Evolutionary conservation across 495 filamentous ascomycete genomes (phyloP).

Genomic region (Evernia prunastri): DNA sequence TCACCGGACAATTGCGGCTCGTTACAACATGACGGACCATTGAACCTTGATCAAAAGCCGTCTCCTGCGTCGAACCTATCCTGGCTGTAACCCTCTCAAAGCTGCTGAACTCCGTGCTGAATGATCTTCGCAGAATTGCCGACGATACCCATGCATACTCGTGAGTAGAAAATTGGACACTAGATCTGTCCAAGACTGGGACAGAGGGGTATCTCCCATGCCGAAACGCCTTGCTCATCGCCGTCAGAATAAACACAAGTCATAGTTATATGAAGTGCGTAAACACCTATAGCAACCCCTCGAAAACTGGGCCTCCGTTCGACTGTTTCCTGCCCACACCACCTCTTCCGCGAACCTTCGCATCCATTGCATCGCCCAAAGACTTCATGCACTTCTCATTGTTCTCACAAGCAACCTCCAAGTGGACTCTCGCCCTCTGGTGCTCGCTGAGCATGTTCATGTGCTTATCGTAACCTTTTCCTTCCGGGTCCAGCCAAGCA

Average conservation of each 20-base stretch:
- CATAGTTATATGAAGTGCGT: neutral
- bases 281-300: constrained; percentile 3
- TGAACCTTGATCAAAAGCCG: neutral
- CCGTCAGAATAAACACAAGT: constrained; percentile 6
- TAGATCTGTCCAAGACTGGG: constrained; percentile 1
- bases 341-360: constrained; percentile 18
- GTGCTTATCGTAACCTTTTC: constrained; percentile 54
- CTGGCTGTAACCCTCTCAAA: neutral
- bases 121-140: neutral
- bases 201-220: constrained; percentile 17
- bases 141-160: neutral
- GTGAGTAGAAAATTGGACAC: constrained; percentile 13
- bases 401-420: constrained; percentile 56
- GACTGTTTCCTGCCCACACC: constrained; percentile 13
- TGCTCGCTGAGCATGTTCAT: constrained; percentile 58
- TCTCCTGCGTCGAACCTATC: neutral
- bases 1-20: neutral
- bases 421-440: constrained; percentile 52
- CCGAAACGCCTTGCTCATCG: constrained; percentile 21
- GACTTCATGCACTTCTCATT: constrained; percentile 56
- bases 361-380: constrained; percentile 50
- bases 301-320: neutral
- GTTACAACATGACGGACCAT: neutral
- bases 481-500: constrained; percentile 51
- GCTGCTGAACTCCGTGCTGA: neutral